Base-by-base conservation (phyloP, 805 yeast species). In the Isabelozyma rhagii region DNA sequence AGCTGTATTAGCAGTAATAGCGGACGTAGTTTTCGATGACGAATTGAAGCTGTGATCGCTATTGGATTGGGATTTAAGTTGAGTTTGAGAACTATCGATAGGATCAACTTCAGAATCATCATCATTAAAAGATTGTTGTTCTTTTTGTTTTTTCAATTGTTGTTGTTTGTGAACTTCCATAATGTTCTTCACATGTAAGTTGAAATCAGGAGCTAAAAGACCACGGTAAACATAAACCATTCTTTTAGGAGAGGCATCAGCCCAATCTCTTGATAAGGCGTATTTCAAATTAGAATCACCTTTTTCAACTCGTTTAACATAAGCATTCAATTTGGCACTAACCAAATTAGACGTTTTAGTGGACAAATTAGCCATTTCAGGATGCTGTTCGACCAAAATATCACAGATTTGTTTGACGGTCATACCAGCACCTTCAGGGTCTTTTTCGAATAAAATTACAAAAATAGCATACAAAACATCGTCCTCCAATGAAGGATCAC, bases 361-460 rank as follows among this genome's bases (percentile, higher is more conserved):
- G 3, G 91, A 85, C 51, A 88, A 67, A 51, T 82, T 86, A 4
- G 91, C 87, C 91, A 87, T 88, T 45, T 87, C 91, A 1, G 96
- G 96, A 63, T 88, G 93, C 57, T 81, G 78, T 49, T 83, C 89
- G 45, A 83, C 72, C 44, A 88, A 72, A 50, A 84, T 79, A 64
- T 88, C 96, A 68, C 96, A 88, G 51, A 88, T 80, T 63, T 88
- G 96, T 62, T 88, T 88, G 31, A 88, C 96, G n/a, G 96, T 88
- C 91, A 88, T 86, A 55, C 96, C 96, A 51, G 78, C 75, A 46
- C 87, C 85, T 47, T 78, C 79, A 1, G 84, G 69, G 62, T 88
- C 96, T 53, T 78, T 73, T 52, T 85, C 92, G 66, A 72, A 85
- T 50, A 88, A 67, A 45, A 87, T 87, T 50, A 81, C 78, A 61